Conservation (phyloP, 179 eudicot genomes). For the Sideroxylon spinosum region DNA sequence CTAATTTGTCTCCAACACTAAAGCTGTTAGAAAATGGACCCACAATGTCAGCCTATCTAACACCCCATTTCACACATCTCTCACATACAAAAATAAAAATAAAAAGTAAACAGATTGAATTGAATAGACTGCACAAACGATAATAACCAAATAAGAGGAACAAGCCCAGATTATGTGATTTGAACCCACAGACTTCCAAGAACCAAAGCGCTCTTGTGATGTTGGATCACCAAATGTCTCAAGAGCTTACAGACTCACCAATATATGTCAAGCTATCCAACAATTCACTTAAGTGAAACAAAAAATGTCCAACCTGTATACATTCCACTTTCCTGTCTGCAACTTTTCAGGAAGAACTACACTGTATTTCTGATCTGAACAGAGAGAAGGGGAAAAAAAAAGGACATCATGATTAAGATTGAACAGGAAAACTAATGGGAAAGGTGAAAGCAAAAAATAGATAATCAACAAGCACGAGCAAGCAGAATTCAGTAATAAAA, state of each 20-base stretch:
- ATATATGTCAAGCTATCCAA: not conserved
- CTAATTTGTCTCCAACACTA: not conserved
- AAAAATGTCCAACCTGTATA: slow-evolving; percentile 63
- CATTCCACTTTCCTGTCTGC: slow-evolving; percentile 95
- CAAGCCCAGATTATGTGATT: slow-evolving; percentile 8
- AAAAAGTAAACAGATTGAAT: not conserved
- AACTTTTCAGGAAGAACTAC: slow-evolving; percentile 92
- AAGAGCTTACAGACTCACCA: not conserved
- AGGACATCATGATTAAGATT: slow-evolving; percentile 14
- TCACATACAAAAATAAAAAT: not conserved
- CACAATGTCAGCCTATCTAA: not conserved
- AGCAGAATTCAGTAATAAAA: not conserved
- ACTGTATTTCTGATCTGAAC: slow-evolving; percentile 69
- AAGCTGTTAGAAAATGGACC: not conserved
- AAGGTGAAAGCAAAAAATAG: not conserved
- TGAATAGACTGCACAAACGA: not conserved
- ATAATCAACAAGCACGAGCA: not conserved
- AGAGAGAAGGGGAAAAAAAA: not conserved
- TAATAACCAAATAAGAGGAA: not conserved
- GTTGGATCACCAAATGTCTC: not conserved
- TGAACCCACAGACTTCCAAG: not conserved
- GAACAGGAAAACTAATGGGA: not conserved
- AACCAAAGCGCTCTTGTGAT: not conserved
- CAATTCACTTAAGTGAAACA: slow-evolving; percentile 12
- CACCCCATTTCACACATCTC: not conserved